Evolutionary conservation across 768 basidiomycete genomes (phyloP).

Genomic region (Agrocybe praecox): DNA sequence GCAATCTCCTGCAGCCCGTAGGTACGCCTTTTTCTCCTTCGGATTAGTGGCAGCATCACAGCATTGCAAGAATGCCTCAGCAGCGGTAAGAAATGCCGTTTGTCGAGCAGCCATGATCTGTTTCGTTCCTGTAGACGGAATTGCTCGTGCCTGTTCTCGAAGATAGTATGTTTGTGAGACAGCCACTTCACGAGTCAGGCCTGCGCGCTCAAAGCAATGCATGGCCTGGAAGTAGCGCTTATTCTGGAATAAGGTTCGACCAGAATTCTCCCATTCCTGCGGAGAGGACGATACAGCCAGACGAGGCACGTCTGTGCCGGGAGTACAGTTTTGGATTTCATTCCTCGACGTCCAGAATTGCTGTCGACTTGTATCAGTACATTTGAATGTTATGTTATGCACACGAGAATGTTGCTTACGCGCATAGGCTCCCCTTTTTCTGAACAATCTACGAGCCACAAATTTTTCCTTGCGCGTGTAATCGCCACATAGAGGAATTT

Average conservation of each 20-base stretch:
- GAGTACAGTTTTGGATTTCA: slow-evolving; percentile 51
- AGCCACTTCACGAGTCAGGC: slow-evolving; percentile 38
- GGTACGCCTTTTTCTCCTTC: slow-evolving; percentile 38
- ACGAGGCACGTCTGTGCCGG: slow-evolving; percentile 50
- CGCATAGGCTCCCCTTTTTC: slow-evolving; percentile 57
- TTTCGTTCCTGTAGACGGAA: slow-evolving; percentile 19
- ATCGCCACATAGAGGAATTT: slow-evolving; percentile 74
- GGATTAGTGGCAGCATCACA: slow-evolving; percentile 29
- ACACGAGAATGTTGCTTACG: slow-evolving; percentile 34
- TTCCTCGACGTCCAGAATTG: slow-evolving; percentile 49
- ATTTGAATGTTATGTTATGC: not conserved
- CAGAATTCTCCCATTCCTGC: slow-evolving; percentile 39
- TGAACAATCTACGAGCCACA: slow-evolving; percentile 73
- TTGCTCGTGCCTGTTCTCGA: slow-evolving; percentile 49
- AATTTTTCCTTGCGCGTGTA: slow-evolving; percentile 66
- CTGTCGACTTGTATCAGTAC: slow-evolving; percentile 31
- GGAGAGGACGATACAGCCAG: slow-evolving; percentile 56
- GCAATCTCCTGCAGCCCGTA: slow-evolving; percentile 48
- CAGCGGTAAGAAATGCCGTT: slow-evolving; percentile 45
- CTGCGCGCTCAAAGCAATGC: slow-evolving; percentile 41
- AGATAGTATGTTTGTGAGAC: slow-evolving; percentile 57
- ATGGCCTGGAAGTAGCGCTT: slow-evolving; percentile 55
- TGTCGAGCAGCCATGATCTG: slow-evolving; percentile 15
- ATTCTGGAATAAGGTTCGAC: slow-evolving; percentile 37
- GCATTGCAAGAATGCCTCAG: slow-evolving; percentile 49